phyloP scores from a whole-genome alignment of 2,329 filamentous ascomycete genomes.

The Fusarium sp. region DNA sequence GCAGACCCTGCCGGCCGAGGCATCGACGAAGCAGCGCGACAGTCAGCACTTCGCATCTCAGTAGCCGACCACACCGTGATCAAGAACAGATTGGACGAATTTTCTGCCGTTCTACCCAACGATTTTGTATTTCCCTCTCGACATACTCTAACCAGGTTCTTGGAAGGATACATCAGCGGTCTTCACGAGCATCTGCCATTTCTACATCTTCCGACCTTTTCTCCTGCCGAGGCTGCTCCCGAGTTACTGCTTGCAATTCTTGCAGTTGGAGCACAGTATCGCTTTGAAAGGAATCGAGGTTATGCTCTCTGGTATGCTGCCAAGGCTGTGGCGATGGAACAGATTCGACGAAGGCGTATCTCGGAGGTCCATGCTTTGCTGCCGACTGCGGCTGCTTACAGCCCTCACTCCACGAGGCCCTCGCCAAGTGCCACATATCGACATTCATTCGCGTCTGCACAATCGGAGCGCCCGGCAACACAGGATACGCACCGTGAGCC shows the following conservation, averaged over 20 bases:
- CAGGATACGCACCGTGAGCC: conserved; percentile 69
- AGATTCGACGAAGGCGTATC: conserved; percentile 67
- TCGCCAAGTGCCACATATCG: conserved; percentile 68
- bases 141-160: conserved; percentile 73
- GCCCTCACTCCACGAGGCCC: conserved; percentile 68
- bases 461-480: conserved; percentile 66
- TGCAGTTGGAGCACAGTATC: conserved; percentile 74
- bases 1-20: conserved; percentile 41
- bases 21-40: conserved; percentile 48
- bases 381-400: conserved; percentile 68
- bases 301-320: conserved; percentile 71
- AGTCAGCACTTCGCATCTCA: conserved; percentile 61
- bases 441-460: conserved; percentile 68
- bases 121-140: conserved; percentile 76
- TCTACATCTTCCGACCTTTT: conserved; percentile 74
- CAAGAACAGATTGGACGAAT: conserved; percentile 69
- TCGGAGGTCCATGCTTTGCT: conserved; percentile 67
- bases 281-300: conserved; percentile 68
- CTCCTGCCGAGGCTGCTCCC: conserved; percentile 71
- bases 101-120: conserved; percentile 67
- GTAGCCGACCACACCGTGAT: conserved; percentile 66
- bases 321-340: conserved; percentile 67
- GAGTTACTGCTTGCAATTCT: conserved; percentile 75
- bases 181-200: conserved; percentile 70
- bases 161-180: conserved; percentile 76